Base-by-base conservation (phyloP, 2,329 filamentous ascomycete species). In the Aspergillus hiratsukae region DNA sequence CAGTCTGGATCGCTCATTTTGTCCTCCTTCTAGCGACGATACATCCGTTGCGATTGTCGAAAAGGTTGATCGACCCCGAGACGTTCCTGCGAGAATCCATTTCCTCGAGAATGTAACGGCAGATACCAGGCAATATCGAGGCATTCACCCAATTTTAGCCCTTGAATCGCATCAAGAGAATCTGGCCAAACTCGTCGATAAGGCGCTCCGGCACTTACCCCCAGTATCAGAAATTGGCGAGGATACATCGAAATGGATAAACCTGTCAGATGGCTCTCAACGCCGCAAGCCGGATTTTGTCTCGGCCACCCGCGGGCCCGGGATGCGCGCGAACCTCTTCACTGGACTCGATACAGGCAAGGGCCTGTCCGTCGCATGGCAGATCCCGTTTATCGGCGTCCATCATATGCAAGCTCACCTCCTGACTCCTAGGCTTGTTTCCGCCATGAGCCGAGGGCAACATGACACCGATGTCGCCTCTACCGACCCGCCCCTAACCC, bases 331-430 rank as follows among this genome's bases (percentile, higher is more conserved):
- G 4, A 91, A 90, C 65, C 80, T 99, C 29, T 82, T 85, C 21
- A 85, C 87, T 17, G 94, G 94, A 0, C 72, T 97, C 10, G 87
- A 91, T 68, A 87, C 86, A 23, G 94, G 91, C 19, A 97, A 97
- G 74, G 94, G 91, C 0, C 81, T 97, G 21, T 86, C 92, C 0
- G 80, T 89, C 21, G 91, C 90, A 40, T 96, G 90, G 90, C 82
- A 86, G 61, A 82, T 91, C 40, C 92, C 93, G 3, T 77, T 97
- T 31, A 72, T 97, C 1, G 94, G 86, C 0, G 89, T 97, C 1
- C 89, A 99, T 72, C 94, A 99, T 73, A 97, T 99, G 94, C 92
- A 97, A 72, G 94, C 92, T 10, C 94, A 99, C 73, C 88, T 94
- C 19, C 77, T 99, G 60, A 97, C 94, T 19, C 89, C 93, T 17